Conservation (phyloP, 495 filamentous ascomycete species). For the Cercophora samala region DNA sequence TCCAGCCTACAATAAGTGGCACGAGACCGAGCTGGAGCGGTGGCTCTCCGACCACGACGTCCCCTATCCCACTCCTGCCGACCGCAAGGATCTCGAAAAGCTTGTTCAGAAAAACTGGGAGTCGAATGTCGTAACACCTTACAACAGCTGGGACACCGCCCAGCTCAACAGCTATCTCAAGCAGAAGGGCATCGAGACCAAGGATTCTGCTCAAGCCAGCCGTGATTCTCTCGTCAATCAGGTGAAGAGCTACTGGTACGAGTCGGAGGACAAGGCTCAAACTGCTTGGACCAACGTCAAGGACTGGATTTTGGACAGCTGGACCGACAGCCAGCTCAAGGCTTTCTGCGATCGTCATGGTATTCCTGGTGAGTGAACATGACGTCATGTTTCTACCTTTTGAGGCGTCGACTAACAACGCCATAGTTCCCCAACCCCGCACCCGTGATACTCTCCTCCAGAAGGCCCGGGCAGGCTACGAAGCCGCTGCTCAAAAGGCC, state of each 20-base stretch:
- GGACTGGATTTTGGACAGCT: slow-evolving; percentile 95
- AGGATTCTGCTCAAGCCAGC: slow-evolving; percentile 58
- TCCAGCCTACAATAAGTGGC: slow-evolving; percentile 96
- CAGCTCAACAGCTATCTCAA: slow-evolving; percentile 64
- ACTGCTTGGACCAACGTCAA: slow-evolving; percentile 67
- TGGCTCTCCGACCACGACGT: slow-evolving; percentile 95
- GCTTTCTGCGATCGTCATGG: slow-evolving; percentile 84
- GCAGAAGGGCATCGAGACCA: slow-evolving; percentile 63
- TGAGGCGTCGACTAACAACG: neutral
- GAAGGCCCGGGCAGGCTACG: slow-evolving; percentile 75
- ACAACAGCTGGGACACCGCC: slow-evolving; percentile 65
- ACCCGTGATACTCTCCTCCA: slow-evolving; percentile 78
- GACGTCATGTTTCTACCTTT: neutral
- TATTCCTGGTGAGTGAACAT: slow-evolving; percentile 57
- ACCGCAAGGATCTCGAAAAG: slow-evolving; percentile 80
- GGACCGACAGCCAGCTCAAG: slow-evolving; percentile 70
- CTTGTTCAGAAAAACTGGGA: slow-evolving; percentile 89
- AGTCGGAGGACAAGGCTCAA: slow-evolving; percentile 69
- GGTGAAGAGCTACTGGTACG: slow-evolving; percentile 69
- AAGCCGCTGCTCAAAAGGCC: slow-evolving; percentile 74
- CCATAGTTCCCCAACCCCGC: slow-evolving; percentile 67
- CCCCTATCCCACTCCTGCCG: slow-evolving; percentile 78
- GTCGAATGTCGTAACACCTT: slow-evolving; percentile 59
- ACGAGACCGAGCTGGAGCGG: slow-evolving; percentile 93
- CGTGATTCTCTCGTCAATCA: slow-evolving; percentile 64